phyloP scores from a whole-genome alignment of 352 stramenopile genomes.

The Pythium vanterpoolii region DNA sequence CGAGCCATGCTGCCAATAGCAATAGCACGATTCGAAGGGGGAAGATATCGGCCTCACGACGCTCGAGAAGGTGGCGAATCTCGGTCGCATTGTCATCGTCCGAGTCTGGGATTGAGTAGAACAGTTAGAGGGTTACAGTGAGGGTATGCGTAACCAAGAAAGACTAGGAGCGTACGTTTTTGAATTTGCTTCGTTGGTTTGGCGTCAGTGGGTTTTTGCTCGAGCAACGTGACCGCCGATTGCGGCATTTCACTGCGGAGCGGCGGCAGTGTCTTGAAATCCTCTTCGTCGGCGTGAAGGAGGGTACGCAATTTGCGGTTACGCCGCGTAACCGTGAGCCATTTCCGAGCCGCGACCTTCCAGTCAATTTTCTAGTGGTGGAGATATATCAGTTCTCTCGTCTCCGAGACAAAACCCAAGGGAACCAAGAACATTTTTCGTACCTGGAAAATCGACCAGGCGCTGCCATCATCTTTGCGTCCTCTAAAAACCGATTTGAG shows the following conservation, averaged over 20 bases:
- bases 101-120: conserved; percentile 3
- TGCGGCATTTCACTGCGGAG: conserved; percentile 23
- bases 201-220: conserved; percentile 8
- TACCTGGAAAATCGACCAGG: conserved; percentile 73
- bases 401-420: no score
- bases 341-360: conserved; percentile 51
- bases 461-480: conserved; percentile 34
- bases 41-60: conserved; percentile 47
- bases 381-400: no score
- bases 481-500: conserved; percentile 57
- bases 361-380: conserved; percentile 56
- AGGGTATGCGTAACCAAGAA: conserved; percentile 8
- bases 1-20: conserved; percentile 61
- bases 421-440: no score
- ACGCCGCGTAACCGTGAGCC: conserved; percentile 55
- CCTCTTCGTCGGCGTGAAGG: conserved; percentile 47
- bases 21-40: conserved; percentile 54
- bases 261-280: conserved; percentile 58
- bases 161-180: conserved; percentile 17
- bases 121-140: no score
- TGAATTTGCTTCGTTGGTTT: conserved; percentile 8
- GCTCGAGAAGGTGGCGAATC: conserved; percentile 43
- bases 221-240: conserved; percentile 19
- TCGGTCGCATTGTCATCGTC: conserved; percentile 39
- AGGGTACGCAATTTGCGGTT: conserved; percentile 52